Evolutionary conservation across 2,329 filamentous ascomycete species (phyloP), one percentile per base, ranked within the genome.

Genomic region (Phaeosphaeria sp.): DNA sequence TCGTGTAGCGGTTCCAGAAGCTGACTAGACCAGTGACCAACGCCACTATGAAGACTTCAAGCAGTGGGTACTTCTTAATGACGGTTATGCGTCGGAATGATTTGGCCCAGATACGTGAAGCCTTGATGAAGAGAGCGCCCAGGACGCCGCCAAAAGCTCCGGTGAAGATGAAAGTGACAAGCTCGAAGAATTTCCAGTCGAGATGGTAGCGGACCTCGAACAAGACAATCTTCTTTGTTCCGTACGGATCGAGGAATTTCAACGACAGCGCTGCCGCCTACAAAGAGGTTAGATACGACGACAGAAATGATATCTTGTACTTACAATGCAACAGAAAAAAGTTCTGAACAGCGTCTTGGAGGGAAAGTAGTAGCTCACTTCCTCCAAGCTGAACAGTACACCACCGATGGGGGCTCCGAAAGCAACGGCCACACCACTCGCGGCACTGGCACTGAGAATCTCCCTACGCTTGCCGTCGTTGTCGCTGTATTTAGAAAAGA

Each of bases 331-430:
- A 81, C 94, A 98, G 79, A 98, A 98, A 78, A 99, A 99, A 0
- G 95, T 98, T 52, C 95, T 85, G 81, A 99, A 99, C 9, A 99
- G 85, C 0, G 94, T 98, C 80, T 99, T 98, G 6, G 94, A 92
- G 0, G 95, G 94, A 75, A 98, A 98, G 78, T 98, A 98, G 77
- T 98, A 98, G 66, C 91, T 89, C 61, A 98, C 93, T 83, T 98
- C 95, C 78, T 99, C 95, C 27, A 98, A 79, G 33, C 92, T 93
- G 77, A 98, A 98, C 2, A 98, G 83, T 1, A 97, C 93, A 52
- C 94, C 94, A 9, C 93, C 92, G 43, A 91, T 88, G 1, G 94
- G 94, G 0, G 94, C 93, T 39, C 94, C 94, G 74, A 98, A 98
- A 13, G 94, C 94, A 30, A 98, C 94, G 11, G 93, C 91, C 5